Evolutionary conservation across 305 asterid species (phyloP), one percentile per base, ranked within the genome.

Genomic region (Solanum chacoense): DNA sequence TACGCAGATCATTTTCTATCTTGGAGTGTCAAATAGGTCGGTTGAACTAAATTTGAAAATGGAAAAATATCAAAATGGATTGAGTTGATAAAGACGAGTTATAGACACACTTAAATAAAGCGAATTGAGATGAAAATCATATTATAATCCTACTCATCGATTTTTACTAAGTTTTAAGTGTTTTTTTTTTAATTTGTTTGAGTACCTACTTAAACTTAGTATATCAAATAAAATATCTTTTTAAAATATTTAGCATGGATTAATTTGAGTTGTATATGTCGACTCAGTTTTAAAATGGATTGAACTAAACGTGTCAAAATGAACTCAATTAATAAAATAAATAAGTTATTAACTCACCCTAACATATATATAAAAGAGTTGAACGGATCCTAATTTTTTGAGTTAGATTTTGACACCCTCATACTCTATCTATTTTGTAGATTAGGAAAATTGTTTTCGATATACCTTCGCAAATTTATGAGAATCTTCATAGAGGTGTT

Each of bases 1-100:
- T 72, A 72, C 0, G 12, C 5, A 12, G 0, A 71, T 28, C 1
- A 26, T 26, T 69, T 5, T 11, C 3, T 69, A 6, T 69, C 0
- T 11, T 0, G 4, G 2, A 11, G 32, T 69, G 29, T 69, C 4
- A 26, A 12, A 69, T 5, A 69, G 2, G 4, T 0, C 3, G 4
- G 1, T 69, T 11, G 4, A 11, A 3, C 1, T 11, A 28, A 26
- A 69, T 26, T 69, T 69, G 5, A 26, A 11, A 11, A 40, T 40
- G 50, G 50, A 4, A 40, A 40, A 40, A 69, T 26, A 6, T 69
- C 8, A 7, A 26, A 69, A 69, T 69, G 0, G 1, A 6, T 3
- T 5, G 8, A 69, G 18, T 11, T 69, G 3, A 69, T 26, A 2
- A 11, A 69, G 1, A 26, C 4, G 14, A 2, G 75, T 69, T 69